Evolutionary conservation across 495 filamentous ascomycete species (phyloP).

Genomic region (Choiromyces venosus): DNA sequence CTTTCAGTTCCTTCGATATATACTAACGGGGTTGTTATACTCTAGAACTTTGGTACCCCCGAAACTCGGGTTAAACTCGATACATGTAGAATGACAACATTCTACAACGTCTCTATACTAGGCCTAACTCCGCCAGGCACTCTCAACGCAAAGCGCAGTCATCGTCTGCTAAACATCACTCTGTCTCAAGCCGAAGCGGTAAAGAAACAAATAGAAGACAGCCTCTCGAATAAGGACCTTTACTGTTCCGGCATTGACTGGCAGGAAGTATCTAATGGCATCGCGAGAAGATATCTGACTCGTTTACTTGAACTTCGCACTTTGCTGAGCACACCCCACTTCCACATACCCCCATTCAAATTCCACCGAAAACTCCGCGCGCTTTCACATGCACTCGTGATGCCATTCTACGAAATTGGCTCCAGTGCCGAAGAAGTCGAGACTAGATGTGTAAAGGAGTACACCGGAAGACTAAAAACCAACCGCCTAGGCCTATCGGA

Average conservation of each 20-base stretch:
- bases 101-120: conserved; percentile 14
- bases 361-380: background rate
- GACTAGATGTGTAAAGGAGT: conserved; percentile 18
- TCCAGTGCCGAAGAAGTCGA: background rate
- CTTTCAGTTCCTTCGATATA: background rate
- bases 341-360: background rate
- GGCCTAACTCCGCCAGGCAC: conserved; percentile 6
- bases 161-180: conserved; percentile 13
- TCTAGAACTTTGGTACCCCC: conserved; percentile 12
- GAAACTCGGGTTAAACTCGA: conserved; percentile 20
- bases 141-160: conserved; percentile 10
- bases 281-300: conserved; percentile 18
- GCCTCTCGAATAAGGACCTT: background rate
- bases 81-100: conserved; percentile 23
- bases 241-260: conserved; percentile 27
- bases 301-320: conserved; percentile 13
- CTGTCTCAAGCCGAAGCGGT: conserved; percentile 10
- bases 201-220: conserved; percentile 14
- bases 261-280: conserved; percentile 12
- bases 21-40: background rate
- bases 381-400: conserved; percentile 11
- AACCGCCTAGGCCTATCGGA: conserved; percentile 9
- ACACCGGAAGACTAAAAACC: conserved; percentile 9
- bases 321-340: background rate
- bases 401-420: conserved; percentile 18